Evolutionary conservation across 2,329 filamentous ascomycete species (phyloP), one percentile per base, ranked within the genome.

Genomic region (Verticillium longisporum): DNA sequence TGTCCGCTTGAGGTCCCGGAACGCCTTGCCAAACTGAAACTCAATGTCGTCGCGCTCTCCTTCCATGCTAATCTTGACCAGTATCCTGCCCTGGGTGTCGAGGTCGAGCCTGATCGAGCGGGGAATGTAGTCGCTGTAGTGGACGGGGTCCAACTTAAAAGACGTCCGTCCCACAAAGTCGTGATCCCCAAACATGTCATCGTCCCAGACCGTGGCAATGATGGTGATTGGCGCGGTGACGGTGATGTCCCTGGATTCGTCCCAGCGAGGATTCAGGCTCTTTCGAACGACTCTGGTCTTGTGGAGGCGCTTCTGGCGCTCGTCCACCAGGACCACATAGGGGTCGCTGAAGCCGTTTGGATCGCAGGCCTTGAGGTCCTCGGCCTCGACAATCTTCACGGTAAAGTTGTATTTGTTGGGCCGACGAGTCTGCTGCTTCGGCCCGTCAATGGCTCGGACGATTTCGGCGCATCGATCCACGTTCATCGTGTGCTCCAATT

Each of bases 291-390:
- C 92, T 65, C 94, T 88, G 21, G 94, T 98, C 78, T 98, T 98
- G 66, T 92, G 90, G 59, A 99, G 84, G 36, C 95, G 90, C 76
- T 98, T 98, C 74, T 98, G 94, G 71, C 97, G 98, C 74, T 99
- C 95, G 70, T 99, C 95, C 56, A 94, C 91, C 65, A 99, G 86
- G 15, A 99, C 94, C 34, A 99, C 92, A 70, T 99, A 99, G 0
- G 95, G 95, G 75, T 99, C 95, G 72, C 94, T 98, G 66, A 89
- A 86, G 38, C 95, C 95, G 68, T 91, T 96, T 67, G 96, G 88
- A 74, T 99, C 95, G 72, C 95, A 98, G n/a, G 95, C 92, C 75
- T 98, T 98, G 68, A 99, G 81, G 69, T 99, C 95, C 75, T 99
- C 95, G 9, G 91, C 95, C 75, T 99, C 95, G 32, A 99, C 93